phyloP scores from a whole-genome alignment of 192 early-diverging fungal species.

The Spinellus fusiger region DNA sequence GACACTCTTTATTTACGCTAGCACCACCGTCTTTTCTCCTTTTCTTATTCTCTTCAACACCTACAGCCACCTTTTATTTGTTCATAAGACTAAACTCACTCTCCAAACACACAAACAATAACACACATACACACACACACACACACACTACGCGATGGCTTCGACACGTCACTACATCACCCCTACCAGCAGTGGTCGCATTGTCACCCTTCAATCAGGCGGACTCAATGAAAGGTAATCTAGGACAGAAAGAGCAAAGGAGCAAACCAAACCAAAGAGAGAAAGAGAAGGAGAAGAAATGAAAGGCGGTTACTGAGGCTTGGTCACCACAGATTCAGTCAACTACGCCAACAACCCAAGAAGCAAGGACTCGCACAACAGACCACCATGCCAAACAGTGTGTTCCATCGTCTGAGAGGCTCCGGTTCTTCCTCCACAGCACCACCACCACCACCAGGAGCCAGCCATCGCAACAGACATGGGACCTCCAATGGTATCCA shows the following conservation, averaged over 20 bases:
- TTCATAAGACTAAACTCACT: no score
- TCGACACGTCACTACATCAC: neutral
- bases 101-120: no score
- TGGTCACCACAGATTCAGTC: conserved; percentile 15
- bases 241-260: neutral
- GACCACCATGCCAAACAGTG: no score
- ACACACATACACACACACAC: neutral
- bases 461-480: neutral
- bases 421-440: no score
- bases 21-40: no score
- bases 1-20: neutral
- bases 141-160: neutral
- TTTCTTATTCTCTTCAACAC: no score
- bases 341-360: neutral
- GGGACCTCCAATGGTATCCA: neutral
- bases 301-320: no score
- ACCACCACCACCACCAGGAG: no score
- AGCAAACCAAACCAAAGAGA: neutral
- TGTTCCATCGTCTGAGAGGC: no score
- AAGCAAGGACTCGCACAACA: neutral
- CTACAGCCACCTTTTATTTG: no score
- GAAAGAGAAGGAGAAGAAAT: neutral
- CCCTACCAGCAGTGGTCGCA: neutral
- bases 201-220: neutral
- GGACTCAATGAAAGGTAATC: conserved; percentile 22